phyloP scores from a whole-genome alignment of 495 filamentous ascomycete species.

The Polyplosphaeria fusca region DNA sequence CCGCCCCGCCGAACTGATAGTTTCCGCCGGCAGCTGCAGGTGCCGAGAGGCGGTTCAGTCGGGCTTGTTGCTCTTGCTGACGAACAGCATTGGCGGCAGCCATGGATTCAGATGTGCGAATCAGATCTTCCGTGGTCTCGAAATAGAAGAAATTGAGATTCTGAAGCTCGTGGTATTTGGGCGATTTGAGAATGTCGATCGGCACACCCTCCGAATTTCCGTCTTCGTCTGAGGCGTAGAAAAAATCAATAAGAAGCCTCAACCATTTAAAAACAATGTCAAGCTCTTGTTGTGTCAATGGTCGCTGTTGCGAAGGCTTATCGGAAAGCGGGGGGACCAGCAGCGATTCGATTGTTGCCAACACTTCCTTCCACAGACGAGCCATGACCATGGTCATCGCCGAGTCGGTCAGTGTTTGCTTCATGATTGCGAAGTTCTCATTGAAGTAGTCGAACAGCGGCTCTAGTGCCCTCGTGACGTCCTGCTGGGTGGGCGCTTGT shows the following conservation, averaged over 20 bases:
- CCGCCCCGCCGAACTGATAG: constrained; percentile 52
- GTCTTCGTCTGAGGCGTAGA: constrained; percentile 84
- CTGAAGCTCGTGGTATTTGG: constrained; percentile 97
- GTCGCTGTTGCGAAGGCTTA: constrained; percentile 85
- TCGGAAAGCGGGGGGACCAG: constrained; percentile 94
- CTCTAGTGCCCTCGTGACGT: constrained; percentile 76
- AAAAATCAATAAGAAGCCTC: constrained; percentile 85
- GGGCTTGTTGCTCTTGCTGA: constrained; percentile 59
- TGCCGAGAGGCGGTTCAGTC: constrained; percentile 66
- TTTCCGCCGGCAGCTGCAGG: constrained; percentile 62
- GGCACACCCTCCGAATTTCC: constrained; percentile 86
- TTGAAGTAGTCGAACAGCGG: constrained; percentile 97
- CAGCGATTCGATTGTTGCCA: constrained; percentile 83
- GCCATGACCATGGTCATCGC: constrained; percentile 99
- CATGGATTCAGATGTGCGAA: constrained; percentile 92
- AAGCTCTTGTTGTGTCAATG: constrained; percentile 81
- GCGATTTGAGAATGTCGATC: constrained; percentile 84
- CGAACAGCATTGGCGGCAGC: constrained; percentile 81
- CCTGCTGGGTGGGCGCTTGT: constrained; percentile 60
- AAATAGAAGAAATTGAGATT: constrained; percentile 98
- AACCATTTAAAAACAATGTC: constrained; percentile 97
- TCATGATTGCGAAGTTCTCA: constrained; percentile 99
- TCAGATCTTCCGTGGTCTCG: constrained; percentile 84
- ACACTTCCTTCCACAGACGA: constrained; percentile 94
- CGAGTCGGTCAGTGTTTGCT: constrained; percentile 84